phyloP scores from a whole-genome alignment of 2,329 filamentous ascomycete genomes.

The Stylonectria norvegica region DNA sequence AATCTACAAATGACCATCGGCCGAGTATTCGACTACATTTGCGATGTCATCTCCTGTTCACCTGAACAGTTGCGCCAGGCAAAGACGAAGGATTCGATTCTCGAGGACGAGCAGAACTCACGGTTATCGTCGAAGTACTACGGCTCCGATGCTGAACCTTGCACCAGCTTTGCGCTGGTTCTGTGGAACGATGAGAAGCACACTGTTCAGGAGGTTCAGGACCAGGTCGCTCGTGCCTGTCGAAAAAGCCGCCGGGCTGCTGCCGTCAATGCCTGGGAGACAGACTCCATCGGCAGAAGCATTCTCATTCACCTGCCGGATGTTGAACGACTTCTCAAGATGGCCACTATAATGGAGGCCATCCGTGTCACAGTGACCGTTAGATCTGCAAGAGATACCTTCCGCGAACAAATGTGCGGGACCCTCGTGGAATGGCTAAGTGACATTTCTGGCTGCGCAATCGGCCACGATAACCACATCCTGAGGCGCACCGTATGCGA shows the following conservation, averaged over 20 bases:
- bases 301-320: conserved; percentile 75
- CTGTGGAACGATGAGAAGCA: conserved; percentile 99
- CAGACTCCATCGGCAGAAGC: conserved; percentile 82
- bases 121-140: conserved; percentile 68
- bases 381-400: conserved; percentile 87
- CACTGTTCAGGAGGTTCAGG: conserved; percentile 83
- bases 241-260: conserved; percentile 67
- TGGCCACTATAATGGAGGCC: conserved; percentile 84
- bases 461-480: conserved; percentile 75
- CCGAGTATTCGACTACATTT: conserved; percentile 86
- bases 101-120: conserved; percentile 76
- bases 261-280: conserved; percentile 75
- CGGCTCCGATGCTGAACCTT: conserved; percentile 46
- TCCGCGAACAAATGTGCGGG: conserved; percentile 98
- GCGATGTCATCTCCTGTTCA: conserved; percentile 96
- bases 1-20: conserved; percentile 84
- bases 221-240: conserved; percentile 89
- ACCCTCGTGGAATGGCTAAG: conserved; percentile 94
- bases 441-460: conserved; percentile 86
- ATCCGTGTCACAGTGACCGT: conserved; percentile 97
- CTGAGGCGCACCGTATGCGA: conserved; percentile 82
- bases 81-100: conserved; percentile 79
- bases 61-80: conserved; percentile 87
- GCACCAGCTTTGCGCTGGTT: conserved; percentile 72
- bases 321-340: conserved; percentile 67